These are phyloP conservation scores for Pseudotulostoma volvatum DNA, from an alignment of 495 filamentous ascomycete species.

Conservation along the genomic window DNA sequence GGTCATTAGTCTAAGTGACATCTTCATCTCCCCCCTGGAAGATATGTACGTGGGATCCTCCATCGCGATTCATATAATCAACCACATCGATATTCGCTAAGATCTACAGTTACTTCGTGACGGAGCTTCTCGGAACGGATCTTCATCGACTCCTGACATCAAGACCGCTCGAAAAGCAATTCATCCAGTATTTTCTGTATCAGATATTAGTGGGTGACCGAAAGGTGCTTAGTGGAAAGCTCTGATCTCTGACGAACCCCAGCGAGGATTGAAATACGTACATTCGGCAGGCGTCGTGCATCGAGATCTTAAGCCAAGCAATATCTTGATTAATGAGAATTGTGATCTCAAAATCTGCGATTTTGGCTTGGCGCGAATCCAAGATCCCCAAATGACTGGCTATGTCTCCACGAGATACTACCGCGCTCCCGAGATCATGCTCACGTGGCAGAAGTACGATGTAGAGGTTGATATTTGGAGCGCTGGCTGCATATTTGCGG, in stretches of 20 bases:
- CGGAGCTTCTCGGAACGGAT: slow-evolving; percentile 91
- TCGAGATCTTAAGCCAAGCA: slow-evolving; percentile 92
- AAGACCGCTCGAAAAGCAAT: slow-evolving; percentile 92
- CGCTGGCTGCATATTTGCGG: slow-evolving; percentile 95
- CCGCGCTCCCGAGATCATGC: slow-evolving; percentile 97
- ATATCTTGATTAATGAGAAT: slow-evolving; percentile 98
- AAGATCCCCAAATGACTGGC: slow-evolving; percentile 99
- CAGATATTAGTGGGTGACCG: slow-evolving; percentile 64
- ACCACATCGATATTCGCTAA: slow-evolving; percentile 8
- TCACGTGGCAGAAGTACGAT: slow-evolving; percentile 99
- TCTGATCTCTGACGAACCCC: slow-evolving; percentile 13
- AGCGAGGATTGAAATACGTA: slow-evolving; percentile 98
- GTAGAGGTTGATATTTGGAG: slow-evolving; percentile 99
- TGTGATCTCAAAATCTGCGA: slow-evolving; percentile 99
- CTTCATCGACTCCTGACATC: slow-evolving; percentile 91
- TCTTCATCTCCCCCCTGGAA: slow-evolving; percentile 97
- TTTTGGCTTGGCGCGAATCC: slow-evolving; percentile 91
- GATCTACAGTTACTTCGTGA: slow-evolving; percentile 74
- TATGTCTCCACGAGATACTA: slow-evolving; percentile 99
- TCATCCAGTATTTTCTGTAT: slow-evolving; percentile 99
- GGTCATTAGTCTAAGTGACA: slow-evolving; percentile 97
- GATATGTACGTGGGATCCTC: slow-evolving; percentile 59
- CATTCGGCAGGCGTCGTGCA: slow-evolving; percentile 97
- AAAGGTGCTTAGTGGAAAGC: background rate
- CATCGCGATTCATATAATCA: background rate